A percentile compares a stretch with the other conserved stretches of the same genome.
These are phyloP conservation scores for Penicillium lagena DNA, from an alignment of 495 filamentous ascomycete genomes.

Conservation along the genomic window DNA sequence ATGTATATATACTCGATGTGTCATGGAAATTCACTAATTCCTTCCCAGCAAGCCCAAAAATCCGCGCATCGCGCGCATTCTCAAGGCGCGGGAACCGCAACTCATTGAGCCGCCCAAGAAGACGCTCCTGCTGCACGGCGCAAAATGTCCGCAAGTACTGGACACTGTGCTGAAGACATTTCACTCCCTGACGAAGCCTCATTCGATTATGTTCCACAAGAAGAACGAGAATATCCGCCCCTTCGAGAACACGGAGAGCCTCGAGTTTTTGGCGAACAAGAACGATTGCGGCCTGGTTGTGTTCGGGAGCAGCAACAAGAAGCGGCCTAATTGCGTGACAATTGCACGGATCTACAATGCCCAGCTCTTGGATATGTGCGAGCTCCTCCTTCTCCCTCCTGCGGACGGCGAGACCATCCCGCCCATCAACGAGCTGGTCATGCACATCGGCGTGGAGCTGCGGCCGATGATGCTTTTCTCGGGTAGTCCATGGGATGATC, in stretches of 20 bases:
- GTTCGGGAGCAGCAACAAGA: constrained; percentile 81
- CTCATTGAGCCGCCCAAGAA: constrained; percentile 79
- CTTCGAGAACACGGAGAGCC: constrained; percentile 79
- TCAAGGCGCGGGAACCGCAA: constrained; percentile 89
- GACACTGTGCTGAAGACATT: constrained; percentile 79
- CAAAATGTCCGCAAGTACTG: constrained; percentile 68
- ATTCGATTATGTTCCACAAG: constrained; percentile 84
- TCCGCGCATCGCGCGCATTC: constrained; percentile 85
- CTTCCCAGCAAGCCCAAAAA: constrained; percentile 74
- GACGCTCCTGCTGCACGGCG: constrained; percentile 78
- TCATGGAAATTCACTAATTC: not conserved
- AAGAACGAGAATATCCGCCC: constrained; percentile 85
- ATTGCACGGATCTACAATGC: constrained; percentile 75
- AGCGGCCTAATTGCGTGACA: constrained; percentile 84
- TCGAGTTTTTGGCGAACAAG: constrained; percentile 92
- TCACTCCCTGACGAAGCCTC: constrained; percentile 69
- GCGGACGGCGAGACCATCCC: constrained; percentile 52
- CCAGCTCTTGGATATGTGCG: constrained; percentile 88
- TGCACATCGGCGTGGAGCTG: constrained; percentile 61
- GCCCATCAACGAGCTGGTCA: constrained; percentile 79
- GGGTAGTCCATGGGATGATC: constrained; percentile 76
- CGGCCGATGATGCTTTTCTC: constrained; percentile 85
- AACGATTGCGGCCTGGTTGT: constrained; percentile 82
- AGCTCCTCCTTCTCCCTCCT: constrained; percentile 71
- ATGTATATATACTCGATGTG: constrained; percentile 6